phyloP scores from a whole-genome alignment of 2,329 filamentous ascomycete genomes.

The Fusarium sublunatum region DNA sequence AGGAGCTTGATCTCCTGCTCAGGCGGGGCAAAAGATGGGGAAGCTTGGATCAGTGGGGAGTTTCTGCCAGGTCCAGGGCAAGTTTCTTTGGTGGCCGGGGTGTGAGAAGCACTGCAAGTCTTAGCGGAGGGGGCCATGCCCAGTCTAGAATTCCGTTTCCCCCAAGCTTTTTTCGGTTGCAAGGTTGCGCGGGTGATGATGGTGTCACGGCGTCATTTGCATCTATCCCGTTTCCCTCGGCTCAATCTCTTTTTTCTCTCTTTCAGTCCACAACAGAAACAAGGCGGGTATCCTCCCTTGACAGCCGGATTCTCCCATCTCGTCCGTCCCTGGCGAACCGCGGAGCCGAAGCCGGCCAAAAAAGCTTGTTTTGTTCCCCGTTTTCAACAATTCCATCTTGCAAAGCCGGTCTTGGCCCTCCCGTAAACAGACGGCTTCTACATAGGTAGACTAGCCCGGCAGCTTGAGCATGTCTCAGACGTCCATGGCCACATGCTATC shows the following conservation, averaged over 20 bases:
- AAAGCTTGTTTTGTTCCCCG: constrained; percentile 30
- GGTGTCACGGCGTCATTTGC: constrained; percentile 45
- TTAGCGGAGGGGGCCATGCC: constrained; percentile 21
- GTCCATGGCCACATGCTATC: constrained; percentile 30
- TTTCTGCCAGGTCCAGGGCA: constrained; percentile 9
- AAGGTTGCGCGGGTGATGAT: constrained; percentile 38
- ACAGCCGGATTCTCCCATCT: constrained; percentile 2
- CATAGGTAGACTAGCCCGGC: constrained; percentile 5
- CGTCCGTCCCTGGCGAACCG: constrained; percentile 1
- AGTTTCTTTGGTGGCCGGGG: constrained; percentile 11
- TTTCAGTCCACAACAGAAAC: not conserved
- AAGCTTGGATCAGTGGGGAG: constrained; percentile 20
- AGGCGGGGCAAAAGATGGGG: constrained; percentile 33
- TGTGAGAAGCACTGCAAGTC: constrained; percentile 14
- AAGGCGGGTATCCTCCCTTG: not conserved
- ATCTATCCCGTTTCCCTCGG: constrained; percentile 27
- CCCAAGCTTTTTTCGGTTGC: too few relatives aligned
- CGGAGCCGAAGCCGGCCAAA: constrained; percentile 21
- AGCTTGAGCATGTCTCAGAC: constrained; percentile 38
- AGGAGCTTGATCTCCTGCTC: constrained; percentile 33
- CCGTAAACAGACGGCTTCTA: constrained; percentile 24
- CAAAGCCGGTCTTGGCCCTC: constrained; percentile 12
- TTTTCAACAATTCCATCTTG: constrained; percentile 10
- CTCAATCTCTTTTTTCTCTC: not conserved
- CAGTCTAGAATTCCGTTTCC: constrained; percentile 10